Evolutionary conservation across 371 early-diverging fungal species (phyloP).

Genomic region (Fennellomyces sp.): DNA sequence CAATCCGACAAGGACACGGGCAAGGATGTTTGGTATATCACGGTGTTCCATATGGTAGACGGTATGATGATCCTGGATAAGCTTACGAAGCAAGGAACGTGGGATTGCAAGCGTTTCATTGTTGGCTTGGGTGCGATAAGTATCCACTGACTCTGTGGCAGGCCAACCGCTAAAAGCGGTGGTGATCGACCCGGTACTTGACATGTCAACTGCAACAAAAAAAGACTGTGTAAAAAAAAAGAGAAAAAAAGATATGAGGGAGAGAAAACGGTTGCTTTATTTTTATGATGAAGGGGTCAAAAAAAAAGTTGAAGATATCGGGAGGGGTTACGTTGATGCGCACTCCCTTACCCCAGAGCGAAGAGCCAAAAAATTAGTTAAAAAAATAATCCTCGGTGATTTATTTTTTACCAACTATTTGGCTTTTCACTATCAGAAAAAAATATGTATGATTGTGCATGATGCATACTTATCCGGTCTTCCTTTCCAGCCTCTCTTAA

Average conservation of each 20-base stretch:
- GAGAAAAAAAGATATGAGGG: background rate
- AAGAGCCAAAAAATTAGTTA: background rate
- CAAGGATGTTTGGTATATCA: slow-evolving; percentile 34
- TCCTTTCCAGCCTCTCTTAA: too few species aligned
- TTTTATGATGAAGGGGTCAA: background rate
- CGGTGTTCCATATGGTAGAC: slow-evolving; percentile 39
- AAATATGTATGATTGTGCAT: background rate
- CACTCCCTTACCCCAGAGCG: too few species aligned
- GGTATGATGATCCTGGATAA: slow-evolving; percentile 23
- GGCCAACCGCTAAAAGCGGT: slow-evolving; percentile 1
- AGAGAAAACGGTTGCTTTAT: background rate
- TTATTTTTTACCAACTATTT: background rate
- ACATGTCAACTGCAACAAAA: too few species aligned
- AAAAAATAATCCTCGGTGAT: background rate
- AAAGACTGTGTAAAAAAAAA: background rate
- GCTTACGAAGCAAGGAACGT: slow-evolving; percentile 5
- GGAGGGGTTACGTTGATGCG: background rate
- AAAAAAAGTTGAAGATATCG: background rate
- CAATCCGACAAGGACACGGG: slow-evolving; percentile 32
- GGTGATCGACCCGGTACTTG: background rate
- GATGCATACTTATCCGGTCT: too few species aligned
- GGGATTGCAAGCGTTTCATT: background rate
- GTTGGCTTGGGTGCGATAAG: background rate
- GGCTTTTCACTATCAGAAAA: background rate
- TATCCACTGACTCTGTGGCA: background rate